Evolutionary conservation across 2,329 filamentous ascomycete species (phyloP), one percentile per base, ranked within the genome.

Genomic region (Verticillium nonalfalfae): DNA sequence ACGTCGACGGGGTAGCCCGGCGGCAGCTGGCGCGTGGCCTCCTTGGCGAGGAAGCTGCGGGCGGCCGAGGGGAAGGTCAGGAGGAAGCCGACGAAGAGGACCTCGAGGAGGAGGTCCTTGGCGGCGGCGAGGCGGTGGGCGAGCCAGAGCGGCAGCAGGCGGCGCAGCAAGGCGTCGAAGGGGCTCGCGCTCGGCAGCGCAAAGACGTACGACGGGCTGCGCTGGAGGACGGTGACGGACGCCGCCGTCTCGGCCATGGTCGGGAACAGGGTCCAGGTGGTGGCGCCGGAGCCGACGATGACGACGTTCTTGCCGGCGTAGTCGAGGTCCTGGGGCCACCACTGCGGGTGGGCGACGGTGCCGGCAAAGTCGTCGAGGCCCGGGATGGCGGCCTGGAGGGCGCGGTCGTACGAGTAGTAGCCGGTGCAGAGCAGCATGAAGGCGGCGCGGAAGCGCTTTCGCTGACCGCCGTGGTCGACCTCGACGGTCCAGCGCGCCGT

Each of bases 191-290:
- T 77, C 0, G 81, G 75, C 1, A 85, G 67, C n/a, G 82, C 76
- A 55, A 89, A 66, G 60, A 93, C 81, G 68, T 91, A 93, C 0
- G 82, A 83, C 0, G 92, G 92, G 56, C 87, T 91, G 61, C 92
- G 85, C 75, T 96, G 91, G 2, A 96, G 81, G 85, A 94, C 91
- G 1, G 90, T 94, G 34, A 93, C 86, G 14, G 84, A 81, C 5
- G 75, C 75, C 5, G 89, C 90, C 45, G 81, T 84, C 54, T 89
- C 76, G 1, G 86, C 85, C 56, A 96, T 75, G 56, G 81, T 83
- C 0, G 91, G 92, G 3, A 96, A 72, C 1, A 96, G 79, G 0
- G 91, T 95, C 57, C 94, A 76, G 7, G 91, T 89, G 0, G 92
- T 96, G 2, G 91, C 91, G 7, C 92, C 92, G 15, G 85, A 89